Evolutionary conservation across 2,329 filamentous ascomycete genomes (phyloP).

Genomic region (Talaromyces sp.): DNA sequence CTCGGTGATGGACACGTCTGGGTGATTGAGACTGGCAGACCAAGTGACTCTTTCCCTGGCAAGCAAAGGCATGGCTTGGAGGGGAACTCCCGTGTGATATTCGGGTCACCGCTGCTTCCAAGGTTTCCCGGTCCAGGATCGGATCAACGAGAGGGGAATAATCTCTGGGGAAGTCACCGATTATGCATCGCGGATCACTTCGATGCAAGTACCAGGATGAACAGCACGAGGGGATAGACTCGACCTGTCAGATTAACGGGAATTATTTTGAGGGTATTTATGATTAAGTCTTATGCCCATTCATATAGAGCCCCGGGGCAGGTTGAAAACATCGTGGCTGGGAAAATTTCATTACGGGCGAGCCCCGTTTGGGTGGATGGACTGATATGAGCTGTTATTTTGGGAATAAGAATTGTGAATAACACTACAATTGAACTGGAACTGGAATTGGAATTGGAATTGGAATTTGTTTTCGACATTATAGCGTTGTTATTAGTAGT

Average conservation of each 20-base stretch:
- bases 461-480: too few species aligned
- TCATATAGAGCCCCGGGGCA: neutral
- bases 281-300: too few species aligned
- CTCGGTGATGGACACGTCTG: too few species aligned
- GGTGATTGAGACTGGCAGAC: neutral
- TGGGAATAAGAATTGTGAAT: too few species aligned
- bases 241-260: neutral
- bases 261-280: neutral
- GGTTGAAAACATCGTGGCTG: neutral
- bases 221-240: neutral
- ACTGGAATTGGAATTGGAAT: too few species aligned
- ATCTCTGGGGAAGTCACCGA: slow-evolving; percentile 9
- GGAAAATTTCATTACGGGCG: slow-evolving; percentile 1
- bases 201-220: slow-evolving; percentile 4
- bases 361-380: slow-evolving; percentile 1
- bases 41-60: neutral
- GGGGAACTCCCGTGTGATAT: too few species aligned
- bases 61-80: neutral
- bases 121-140: too few species aligned
- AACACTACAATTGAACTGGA: too few species aligned
- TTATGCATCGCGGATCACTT: slow-evolving; percentile 18
- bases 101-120: slow-evolving; percentile 15
- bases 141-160: too few species aligned
- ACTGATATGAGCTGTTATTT: too few species aligned
- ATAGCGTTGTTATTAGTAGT: too few species aligned